These are phyloP conservation scores for Podospora australis DNA, from an alignment of 495 filamentous ascomycete species.

Conservation along the genomic window DNA sequence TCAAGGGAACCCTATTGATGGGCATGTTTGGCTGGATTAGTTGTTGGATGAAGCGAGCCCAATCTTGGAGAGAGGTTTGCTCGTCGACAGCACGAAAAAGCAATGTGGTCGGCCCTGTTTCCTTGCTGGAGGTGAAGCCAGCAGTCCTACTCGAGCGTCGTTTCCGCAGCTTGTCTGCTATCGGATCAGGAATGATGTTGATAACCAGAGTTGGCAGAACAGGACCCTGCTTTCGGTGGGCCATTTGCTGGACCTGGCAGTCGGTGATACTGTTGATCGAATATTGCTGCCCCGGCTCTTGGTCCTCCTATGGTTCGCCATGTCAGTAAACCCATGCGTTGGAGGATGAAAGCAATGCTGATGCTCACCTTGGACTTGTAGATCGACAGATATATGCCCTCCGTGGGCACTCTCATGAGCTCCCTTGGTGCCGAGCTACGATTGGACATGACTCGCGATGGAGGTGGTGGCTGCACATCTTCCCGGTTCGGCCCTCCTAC, in stretches of 20 bases:
- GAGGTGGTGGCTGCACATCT: constrained; percentile 11
- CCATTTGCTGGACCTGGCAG: constrained; percentile 45
- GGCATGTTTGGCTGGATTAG: constrained; percentile 32
- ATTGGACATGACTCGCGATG: constrained; percentile 21
- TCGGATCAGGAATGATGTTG: constrained; percentile 44
- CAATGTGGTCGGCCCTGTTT: constrained; percentile 33
- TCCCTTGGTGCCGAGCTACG: constrained; percentile 23
- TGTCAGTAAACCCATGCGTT: constrained; percentile 5
- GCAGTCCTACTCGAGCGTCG: constrained; percentile 50
- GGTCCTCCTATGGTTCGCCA: constrained; percentile 35
- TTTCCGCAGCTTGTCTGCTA: constrained; percentile 47
- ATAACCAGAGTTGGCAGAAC: constrained; percentile 44
- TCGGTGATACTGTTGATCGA: constrained; percentile 42
- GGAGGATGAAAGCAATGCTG: not conserved
- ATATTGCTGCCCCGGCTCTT: constrained; percentile 44
- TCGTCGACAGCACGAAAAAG: constrained; percentile 42
- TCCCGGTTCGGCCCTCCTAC: constrained; percentile 30
- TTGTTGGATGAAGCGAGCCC: constrained; percentile 40
- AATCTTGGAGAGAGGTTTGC: constrained; percentile 33
- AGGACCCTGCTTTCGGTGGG: constrained; percentile 49
- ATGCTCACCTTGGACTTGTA: constrained; percentile 48
- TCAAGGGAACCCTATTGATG: constrained; percentile 29
- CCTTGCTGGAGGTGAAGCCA: constrained; percentile 39
- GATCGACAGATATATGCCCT: constrained; percentile 44
- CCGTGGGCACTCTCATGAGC: constrained; percentile 21